Evolutionary conservation across 164 flowering plant genomes (phyloP).

Genomic region (Stephania japonica): DNA sequence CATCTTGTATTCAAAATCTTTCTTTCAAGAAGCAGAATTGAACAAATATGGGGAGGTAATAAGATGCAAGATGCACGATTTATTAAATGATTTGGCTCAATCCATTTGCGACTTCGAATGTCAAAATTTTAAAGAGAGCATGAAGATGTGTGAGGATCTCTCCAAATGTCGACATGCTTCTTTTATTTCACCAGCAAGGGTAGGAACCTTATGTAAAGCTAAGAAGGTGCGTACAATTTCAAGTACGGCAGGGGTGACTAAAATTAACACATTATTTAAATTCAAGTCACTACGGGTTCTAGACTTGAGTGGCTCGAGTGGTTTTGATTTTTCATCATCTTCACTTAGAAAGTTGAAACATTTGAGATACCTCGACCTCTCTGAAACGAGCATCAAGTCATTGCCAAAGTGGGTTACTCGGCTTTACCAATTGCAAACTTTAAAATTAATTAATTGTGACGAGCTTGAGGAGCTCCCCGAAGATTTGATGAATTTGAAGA

Average conservation of each 20-base stretch:
- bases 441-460: not conserved
- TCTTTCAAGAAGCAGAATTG: constrained; percentile 1
- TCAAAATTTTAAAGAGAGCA: not conserved
- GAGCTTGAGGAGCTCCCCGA: not conserved
- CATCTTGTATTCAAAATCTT: not conserved
- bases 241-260: too few relatives aligned
- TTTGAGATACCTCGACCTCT: constrained; percentile 14
- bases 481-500: not conserved
- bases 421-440: not conserved
- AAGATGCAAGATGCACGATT: constrained; percentile 16
- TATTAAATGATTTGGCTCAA: constrained; percentile 10
- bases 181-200: not conserved
- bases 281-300: constrained; percentile 7
- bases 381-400: not conserved
- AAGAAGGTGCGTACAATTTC: not conserved
- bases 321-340: not conserved
- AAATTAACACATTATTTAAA: not conserved
- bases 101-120: not conserved
- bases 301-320: not conserved
- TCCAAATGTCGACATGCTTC: not conserved
- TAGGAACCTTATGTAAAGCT: not conserved
- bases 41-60: not conserved
- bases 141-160: not conserved
- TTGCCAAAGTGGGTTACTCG: not conserved
- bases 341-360: not conserved